Conservation (phyloP, 805 yeast genomes). For the Hanseniaspora taiwanica region DNA sequence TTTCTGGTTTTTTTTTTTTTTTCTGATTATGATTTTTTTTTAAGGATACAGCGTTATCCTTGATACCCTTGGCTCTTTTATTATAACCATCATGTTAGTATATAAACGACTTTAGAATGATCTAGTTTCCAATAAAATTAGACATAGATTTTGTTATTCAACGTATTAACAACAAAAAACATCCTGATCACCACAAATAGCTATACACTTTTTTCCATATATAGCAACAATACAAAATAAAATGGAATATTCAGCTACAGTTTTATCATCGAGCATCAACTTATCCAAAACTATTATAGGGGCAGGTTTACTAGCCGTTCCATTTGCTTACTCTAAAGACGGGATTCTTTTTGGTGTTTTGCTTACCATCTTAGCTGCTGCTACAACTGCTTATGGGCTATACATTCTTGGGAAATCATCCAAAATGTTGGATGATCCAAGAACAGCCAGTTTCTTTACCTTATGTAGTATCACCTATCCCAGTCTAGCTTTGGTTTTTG, state of each 20-base stretch:
- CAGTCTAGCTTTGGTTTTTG: constrained; percentile 53
- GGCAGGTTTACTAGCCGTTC: constrained; percentile 63
- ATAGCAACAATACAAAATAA: neutral
- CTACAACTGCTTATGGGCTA: constrained; percentile 56
- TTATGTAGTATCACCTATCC: constrained; percentile 65
- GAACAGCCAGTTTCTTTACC: constrained; percentile 55
- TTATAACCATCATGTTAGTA: no score
- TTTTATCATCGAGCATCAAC: constrained; percentile 48
- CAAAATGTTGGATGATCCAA: constrained; percentile 38
- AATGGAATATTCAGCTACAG: constrained; percentile 29
- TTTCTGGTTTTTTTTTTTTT: no score
- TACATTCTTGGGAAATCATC: constrained; percentile 45
- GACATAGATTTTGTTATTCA: no score
- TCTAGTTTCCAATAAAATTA: no score
- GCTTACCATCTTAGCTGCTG: constrained; percentile 47
- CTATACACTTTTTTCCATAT: no score
- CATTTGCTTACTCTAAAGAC: constrained; percentile 54
- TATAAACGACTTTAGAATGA: no score
- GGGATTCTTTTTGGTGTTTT: constrained; percentile 46
- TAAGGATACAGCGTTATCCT: no score
- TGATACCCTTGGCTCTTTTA: no score
- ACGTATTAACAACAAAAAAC: neutral
- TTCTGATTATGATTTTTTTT: no score
- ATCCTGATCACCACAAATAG: neutral
- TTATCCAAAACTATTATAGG: constrained; percentile 69